Evolutionary conservation across 1,284 basidiomycete genomes (phyloP), one percentile per base, ranked within the genome.

Genomic region (Cutaneotrichosporon sp.): DNA sequence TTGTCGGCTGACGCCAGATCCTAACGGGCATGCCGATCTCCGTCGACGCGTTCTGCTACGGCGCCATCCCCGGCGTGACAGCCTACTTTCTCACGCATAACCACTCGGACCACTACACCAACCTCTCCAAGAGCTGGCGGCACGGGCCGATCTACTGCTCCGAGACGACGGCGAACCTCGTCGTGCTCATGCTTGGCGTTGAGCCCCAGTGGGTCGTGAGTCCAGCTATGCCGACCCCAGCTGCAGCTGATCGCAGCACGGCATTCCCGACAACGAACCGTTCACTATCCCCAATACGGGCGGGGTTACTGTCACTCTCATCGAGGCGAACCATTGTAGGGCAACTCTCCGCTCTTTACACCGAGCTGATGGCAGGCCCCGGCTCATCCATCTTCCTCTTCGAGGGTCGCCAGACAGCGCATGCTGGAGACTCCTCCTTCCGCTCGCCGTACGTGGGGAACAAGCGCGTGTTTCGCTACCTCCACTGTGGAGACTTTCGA

Each of bases 11-110:
- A 51, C 38, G 34, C 49, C 64, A 83, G 76, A 79, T 84, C n/a
- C 80, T 99, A 66, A 90, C 92, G 67, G 95, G 97, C 2, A 97
- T 98, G 94, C 93, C 95, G 1, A 91, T 98, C 50, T 90, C 93
- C 7, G 94, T 97, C 0, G 95, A 98, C 72, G 94, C 93, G 1
- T 98, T 98, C 77, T 86, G 89, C 52, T 98, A 95, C 75, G 94
- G 94, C 2, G 82, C 83, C n/a, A 92, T 97, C 58, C 91, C 92
- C 8, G 87, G 86, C 11, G 87, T 97, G 13, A 89, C 84, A 3
- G 92, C 92, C 0, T 95, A 97, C 77, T 92, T 95, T 69, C 80
- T 97, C 65, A 92, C 89, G 91, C 93, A 97, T 72, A 94, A 93
- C 0, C 94, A 97, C 76, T 94, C 92, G 3, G 92, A 95, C 73